These are phyloP conservation scores for Penicillium sp. DNA, from an alignment of 2,329 filamentous ascomycete genomes.

Conservation along the genomic window DNA sequence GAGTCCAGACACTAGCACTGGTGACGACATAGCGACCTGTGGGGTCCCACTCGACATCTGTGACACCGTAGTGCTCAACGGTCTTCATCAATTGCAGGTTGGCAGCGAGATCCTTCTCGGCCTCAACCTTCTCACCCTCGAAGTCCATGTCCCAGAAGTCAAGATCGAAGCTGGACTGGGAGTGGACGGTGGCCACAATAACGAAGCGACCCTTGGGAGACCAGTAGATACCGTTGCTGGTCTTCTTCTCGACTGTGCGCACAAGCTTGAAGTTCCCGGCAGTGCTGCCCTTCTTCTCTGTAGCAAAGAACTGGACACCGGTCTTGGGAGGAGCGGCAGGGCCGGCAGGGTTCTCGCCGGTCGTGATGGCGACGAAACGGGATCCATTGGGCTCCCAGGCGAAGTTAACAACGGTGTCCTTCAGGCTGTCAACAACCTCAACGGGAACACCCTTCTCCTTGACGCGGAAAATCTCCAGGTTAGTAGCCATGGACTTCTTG, in stretches of 20 bases:
- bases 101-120: slow-evolving; percentile 88
- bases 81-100: slow-evolving; percentile 95
- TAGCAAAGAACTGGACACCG: slow-evolving; percentile 91
- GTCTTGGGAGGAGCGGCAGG: slow-evolving; percentile 91
- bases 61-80: slow-evolving; percentile 94
- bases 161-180: slow-evolving; percentile 88
- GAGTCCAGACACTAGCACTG: slow-evolving; percentile 93
- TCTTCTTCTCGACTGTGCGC: slow-evolving; percentile 96
- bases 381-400: slow-evolving; percentile 99
- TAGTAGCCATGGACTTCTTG: slow-evolving; percentile 96
- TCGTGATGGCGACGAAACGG: slow-evolving; percentile 95
- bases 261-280: slow-evolving; percentile 96
- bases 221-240: slow-evolving; percentile 99
- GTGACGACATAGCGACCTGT: slow-evolving; percentile 92
- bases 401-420: slow-evolving; percentile 99
- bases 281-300: slow-evolving; percentile 85
- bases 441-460: slow-evolving; percentile 97
- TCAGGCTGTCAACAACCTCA: slow-evolving; percentile 95
- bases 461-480: slow-evolving; percentile 96
- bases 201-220: slow-evolving; percentile 94
- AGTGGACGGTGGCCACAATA: slow-evolving; percentile 87
- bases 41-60: slow-evolving; percentile 97
- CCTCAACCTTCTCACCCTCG: slow-evolving; percentile 91
- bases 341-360: slow-evolving; percentile 74
- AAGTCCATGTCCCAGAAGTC: slow-evolving; percentile 99